Conservation (phyloP, 805 yeast species). For the Metschnikowia bowlesiae region DNA sequence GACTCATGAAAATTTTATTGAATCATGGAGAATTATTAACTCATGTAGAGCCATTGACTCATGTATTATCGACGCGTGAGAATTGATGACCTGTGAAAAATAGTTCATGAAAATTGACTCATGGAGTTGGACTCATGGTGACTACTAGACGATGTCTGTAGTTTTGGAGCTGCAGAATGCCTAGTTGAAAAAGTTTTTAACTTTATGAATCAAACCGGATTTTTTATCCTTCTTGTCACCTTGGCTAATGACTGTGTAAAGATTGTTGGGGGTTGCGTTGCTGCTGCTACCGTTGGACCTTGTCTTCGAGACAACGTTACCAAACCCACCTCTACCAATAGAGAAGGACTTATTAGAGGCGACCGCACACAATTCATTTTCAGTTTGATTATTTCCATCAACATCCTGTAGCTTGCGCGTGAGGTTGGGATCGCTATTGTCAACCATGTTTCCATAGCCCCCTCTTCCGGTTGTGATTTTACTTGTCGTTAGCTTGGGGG, state of each 20-base stretch:
- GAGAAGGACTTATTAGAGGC: constrained; percentile 43
- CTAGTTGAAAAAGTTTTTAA: constrained; percentile 37
- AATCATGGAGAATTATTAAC: background rate
- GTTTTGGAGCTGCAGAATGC: background rate
- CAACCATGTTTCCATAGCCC: constrained; percentile 72
- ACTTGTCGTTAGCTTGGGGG: constrained; percentile 54
- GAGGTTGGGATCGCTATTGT: constrained; percentile 52
- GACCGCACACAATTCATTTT: constrained; percentile 38
- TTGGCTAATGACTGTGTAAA: constrained; percentile 34
- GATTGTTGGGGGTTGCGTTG: constrained; percentile 21
- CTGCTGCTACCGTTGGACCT: constrained; percentile 21
- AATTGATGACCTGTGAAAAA: too few relatives aligned
- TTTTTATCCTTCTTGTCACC: constrained; percentile 24
- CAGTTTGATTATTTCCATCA: constrained; percentile 30
- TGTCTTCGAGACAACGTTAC: constrained; percentile 45
- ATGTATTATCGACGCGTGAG: background rate
- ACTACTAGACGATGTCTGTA: too few relatives aligned
- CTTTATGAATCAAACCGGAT: constrained; percentile 42
- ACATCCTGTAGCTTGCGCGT: constrained; percentile 67
- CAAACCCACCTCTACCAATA: constrained; percentile 65
- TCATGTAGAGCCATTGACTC: background rate
- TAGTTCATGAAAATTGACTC: too few relatives aligned
- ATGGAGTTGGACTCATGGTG: too few relatives aligned
- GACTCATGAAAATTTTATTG: too few relatives aligned
- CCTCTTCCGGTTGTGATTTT: constrained; percentile 73